Base-by-base conservation (phyloP, 352 stramenopile genomes). In the Pythium brassicae region DNA sequence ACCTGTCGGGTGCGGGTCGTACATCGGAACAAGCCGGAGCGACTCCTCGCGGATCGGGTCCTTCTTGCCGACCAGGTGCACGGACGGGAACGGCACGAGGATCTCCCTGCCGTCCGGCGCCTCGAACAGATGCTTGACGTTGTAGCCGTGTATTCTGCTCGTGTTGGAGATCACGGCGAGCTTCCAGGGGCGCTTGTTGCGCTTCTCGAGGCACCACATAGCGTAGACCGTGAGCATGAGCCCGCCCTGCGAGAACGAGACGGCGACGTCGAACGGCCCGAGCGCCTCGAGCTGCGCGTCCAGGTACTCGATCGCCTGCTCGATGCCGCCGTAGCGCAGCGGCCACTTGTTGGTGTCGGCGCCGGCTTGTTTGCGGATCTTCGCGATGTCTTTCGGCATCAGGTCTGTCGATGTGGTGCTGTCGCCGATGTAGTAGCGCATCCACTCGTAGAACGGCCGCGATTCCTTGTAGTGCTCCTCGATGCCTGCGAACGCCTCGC, bases 11-110 rank as follows among this genome's bases (percentile, higher is more conserved):
- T 61, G 49, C 25, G 66, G 52, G 32, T 73, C 66, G 63, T 76
- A 80, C 66, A 75, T 77, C 39, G 53, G 52, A 5, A 66, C 58
- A 53, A 87, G 68, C 8, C 80, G 68, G 39, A 72, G 53, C 40
- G 68, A 72, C 12, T 69, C 65, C 5, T 59, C 46, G 23, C 68
- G 72, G 61, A 82, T 74, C 15, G 69, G 63, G 42, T 87, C 79
- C 55, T 68, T 70, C 59, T 83, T 83, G 22, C 79, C 79, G 8
- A 84, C 34, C 25, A 90, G 68, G 61, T 87, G 79, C 43, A 90
- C 78, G 27, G 80, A 87, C 37, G 77, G 72, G 22, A 83, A 72
- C 20, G 77, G 73, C 32, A 86, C 65, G 43, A 63, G 57, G 12
- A 62, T 61, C 14, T 57, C 59, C 11, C 51, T 57, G 4, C 68